A percentile compares a stretch with the other conserved stretches of the same genome.
Conservation (phyloP, 2,329 filamentous ascomycete genomes). For the Huntiella savannae region DNA sequence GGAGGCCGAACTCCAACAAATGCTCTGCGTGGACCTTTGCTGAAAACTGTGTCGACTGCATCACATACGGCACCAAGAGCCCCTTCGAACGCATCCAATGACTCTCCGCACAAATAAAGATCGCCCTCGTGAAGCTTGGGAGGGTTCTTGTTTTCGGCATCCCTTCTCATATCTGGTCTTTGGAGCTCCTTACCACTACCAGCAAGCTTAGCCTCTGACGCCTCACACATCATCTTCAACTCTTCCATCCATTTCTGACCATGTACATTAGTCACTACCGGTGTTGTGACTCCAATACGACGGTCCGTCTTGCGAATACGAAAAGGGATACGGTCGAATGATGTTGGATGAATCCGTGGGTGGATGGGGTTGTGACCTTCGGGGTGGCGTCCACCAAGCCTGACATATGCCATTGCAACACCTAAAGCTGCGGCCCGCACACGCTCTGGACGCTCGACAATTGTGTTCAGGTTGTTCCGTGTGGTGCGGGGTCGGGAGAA, state of each 20-base stretch:
- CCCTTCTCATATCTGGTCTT: constrained; percentile 43
- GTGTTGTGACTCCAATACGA: constrained; percentile 49
- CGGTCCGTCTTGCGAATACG: constrained; percentile 66
- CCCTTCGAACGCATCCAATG: constrained; percentile 71
- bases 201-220: constrained; percentile 60
- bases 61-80: constrained; percentile 86
- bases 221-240: constrained; percentile 64
- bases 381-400: constrained; percentile 63
- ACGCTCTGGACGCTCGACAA: constrained; percentile 85
- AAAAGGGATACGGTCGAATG: constrained; percentile 51
- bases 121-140: constrained; percentile 65
- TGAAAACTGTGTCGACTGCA: constrained; percentile 72
- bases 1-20: constrained; percentile 89
- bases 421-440: constrained; percentile 71
- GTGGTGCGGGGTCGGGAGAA: constrained; percentile 68
- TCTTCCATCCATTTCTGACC: constrained; percentile 88
- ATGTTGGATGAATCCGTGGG: constrained; percentile 35
- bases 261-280: constrained; percentile 76
- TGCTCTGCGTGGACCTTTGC: constrained; percentile 43
- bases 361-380: constrained; percentile 50
- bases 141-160: constrained; percentile 25
- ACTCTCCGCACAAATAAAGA: constrained; percentile 75
- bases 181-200: constrained; percentile 59
- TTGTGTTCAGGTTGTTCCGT: constrained; percentile 50
- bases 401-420: constrained; percentile 71